A percentile compares a stretch with the other conserved stretches of the same genome.
phyloP scores from a whole-genome alignment of 2,329 filamentous ascomycete species.

The Fusarium sp. region DNA sequence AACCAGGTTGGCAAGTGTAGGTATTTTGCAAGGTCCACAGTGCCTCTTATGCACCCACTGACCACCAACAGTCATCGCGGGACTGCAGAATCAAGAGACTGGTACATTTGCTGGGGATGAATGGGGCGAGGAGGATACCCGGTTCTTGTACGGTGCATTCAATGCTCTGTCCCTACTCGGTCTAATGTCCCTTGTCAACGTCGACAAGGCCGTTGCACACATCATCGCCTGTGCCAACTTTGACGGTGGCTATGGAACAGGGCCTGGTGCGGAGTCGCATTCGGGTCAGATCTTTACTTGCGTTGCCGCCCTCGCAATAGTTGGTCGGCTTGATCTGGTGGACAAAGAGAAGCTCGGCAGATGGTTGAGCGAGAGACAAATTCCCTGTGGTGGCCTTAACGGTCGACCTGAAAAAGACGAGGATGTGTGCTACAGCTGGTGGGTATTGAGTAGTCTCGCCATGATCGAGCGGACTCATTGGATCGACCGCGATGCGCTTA shows the following conservation, averaged over 20 bases:
- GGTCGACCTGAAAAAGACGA: constrained; percentile 94
- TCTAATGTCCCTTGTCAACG: constrained; percentile 76
- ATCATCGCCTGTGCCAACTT: constrained; percentile 88
- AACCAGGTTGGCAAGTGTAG: constrained; percentile 81
- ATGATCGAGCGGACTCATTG: constrained; percentile 91
- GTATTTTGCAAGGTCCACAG: constrained; percentile 47
- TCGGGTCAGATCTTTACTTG: constrained; percentile 97
- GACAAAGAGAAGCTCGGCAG: constrained; percentile 82
- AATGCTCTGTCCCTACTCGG: constrained; percentile 88
- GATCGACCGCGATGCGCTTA: constrained; percentile 86
- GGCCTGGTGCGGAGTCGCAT: constrained; percentile 92
- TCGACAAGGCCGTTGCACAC: constrained; percentile 81
- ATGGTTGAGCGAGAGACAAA: constrained; percentile 94
- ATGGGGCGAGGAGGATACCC: constrained; percentile 95
- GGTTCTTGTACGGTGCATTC: constrained; percentile 90
- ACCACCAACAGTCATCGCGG: constrained; percentile 72
- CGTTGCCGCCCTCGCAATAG: constrained; percentile 85
- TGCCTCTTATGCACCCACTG: constrained; percentile 29
- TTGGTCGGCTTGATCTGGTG: constrained; percentile 80
- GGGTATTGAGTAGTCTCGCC: constrained; percentile 90
- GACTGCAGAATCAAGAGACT: constrained; percentile 79
- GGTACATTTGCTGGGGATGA: constrained; percentile 94
- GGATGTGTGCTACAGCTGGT: constrained; percentile 99
- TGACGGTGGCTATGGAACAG: constrained; percentile 91
- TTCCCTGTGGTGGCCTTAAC: constrained; percentile 88